A percentile compares a stretch with the other conserved stretches of the same genome.
Conservation (phyloP, 306 rosid genomes). For the Mimosa pudica region DNA sequence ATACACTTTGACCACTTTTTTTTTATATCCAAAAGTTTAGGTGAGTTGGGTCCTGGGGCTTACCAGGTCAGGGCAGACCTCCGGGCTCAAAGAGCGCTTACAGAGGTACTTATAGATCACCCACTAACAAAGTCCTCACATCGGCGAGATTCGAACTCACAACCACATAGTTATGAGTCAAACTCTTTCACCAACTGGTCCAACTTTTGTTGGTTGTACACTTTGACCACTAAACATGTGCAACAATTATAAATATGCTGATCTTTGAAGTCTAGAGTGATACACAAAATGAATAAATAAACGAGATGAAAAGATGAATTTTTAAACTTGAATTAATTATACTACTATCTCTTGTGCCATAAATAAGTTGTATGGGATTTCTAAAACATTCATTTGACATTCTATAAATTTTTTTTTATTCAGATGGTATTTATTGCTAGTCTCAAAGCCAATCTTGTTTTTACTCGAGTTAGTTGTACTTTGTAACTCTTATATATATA, state of each 20-base stretch:
- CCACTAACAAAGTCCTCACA: no score
- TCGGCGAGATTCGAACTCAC: no score
- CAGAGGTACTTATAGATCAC: no score
- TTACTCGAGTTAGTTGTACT: not conserved
- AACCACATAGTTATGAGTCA: no score
- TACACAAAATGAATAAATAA: not conserved
- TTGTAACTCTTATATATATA: no score
- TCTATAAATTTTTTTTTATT: not conserved
- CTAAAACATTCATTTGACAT: not conserved
- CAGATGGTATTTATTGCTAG: not conserved
- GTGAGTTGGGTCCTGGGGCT: no score
- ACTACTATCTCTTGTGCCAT: not conserved
- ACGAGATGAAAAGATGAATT: not conserved
- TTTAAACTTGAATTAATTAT: no score
- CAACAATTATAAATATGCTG: not conserved
- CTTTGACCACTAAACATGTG: constrained; percentile 18
- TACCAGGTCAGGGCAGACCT: no score
- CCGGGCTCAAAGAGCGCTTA: no score
- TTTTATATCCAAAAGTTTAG: no score
- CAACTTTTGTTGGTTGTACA: not conserved
- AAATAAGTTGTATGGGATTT: not conserved
- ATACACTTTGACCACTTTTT: not conserved
- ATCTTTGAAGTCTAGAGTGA: not conserved
- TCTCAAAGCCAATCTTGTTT: not conserved
- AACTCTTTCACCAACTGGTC: no score